Base-by-base conservation (phyloP, 2,329 filamentous ascomycete species). In the Fusarium temperatum region DNA sequence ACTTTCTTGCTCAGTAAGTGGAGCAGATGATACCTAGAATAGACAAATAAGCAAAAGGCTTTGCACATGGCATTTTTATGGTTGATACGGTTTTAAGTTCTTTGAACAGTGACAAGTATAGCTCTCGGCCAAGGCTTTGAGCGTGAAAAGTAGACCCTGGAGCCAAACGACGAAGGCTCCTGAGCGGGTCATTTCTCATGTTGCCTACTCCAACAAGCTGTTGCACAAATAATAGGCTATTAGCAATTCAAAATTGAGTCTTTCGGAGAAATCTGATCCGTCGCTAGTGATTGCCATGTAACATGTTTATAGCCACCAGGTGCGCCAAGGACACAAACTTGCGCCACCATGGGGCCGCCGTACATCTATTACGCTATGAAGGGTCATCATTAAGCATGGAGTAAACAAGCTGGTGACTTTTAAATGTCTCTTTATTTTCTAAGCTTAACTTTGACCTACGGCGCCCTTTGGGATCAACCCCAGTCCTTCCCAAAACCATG, bases 141-240 rank as follows among this genome's bases (percentile, higher is more conserved):
- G 8, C 6, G 9, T 32, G 22, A 7, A 26, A 32, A 1, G 32
- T 35, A 35, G 11, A n/a, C 10, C 15, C 10, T 18, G 15, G 5
- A 9, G 1, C 5, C 6, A 17, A 10, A 5, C 5, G 3, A 3
- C 4, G 8, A 32, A n/a, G 28, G 17, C 14, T 32, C 15, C 15
- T 10, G 8, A 13, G 15, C 2, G n/a, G 28, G 11, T 14, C 15
- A 0, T n/a, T n/a, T n/a, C 9, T 32, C 2, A 8, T 3, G 28
- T 10, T 18, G 0, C 15, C 3, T n/a, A 3, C 18, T 22, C 11
- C 22, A 3, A n/a, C 4, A 24, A 1, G 6, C 6, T 6, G 5
- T 35, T 20, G 1, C 12, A 18, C 1, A 14, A 13, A 1, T 14
- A 8, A 8, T 2, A 35, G 6, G 0, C 12, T 35, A 0, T 4